Percentiles rank a stretch among this genome's conserved stretches.
Evolutionary conservation across 768 basidiomycete genomes (phyloP).

Genomic region (Auricularia sp.): DNA sequence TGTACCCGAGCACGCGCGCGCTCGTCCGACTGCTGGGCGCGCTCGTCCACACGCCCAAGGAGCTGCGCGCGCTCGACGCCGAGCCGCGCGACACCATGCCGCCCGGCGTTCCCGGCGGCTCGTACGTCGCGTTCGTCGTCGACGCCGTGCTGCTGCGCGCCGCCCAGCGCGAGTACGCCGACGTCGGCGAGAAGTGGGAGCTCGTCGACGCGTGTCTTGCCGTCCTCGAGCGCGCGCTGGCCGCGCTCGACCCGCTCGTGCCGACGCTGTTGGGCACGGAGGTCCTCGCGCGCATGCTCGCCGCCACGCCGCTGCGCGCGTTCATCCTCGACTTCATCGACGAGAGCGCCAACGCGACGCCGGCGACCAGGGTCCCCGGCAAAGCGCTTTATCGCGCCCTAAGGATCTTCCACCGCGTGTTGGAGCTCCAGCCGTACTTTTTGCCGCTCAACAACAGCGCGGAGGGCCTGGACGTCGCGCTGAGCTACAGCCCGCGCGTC

Average conservation of each 20-base stretch:
- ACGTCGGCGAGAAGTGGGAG: slow-evolving; percentile 72
- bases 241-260: slow-evolving; percentile 60
- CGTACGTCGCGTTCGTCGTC: slow-evolving; percentile 78
- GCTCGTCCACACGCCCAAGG: slow-evolving; percentile 75
- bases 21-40: slow-evolving; percentile 77
- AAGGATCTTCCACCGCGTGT: slow-evolving; percentile 66
- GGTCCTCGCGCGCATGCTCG: slow-evolving; percentile 68
- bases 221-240: slow-evolving; percentile 77
- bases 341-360: slow-evolving; percentile 39
- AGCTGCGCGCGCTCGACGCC: slow-evolving; percentile 47
- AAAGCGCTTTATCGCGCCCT: slow-evolving; percentile 72
- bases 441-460: slow-evolving; percentile 49
- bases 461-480: slow-evolving; percentile 52
- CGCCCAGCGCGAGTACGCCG: slow-evolving; percentile 52
- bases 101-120: slow-evolving; percentile 35
- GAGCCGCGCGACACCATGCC: slow-evolving; percentile 67
- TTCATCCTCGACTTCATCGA: slow-evolving; percentile 71
- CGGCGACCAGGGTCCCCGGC: slow-evolving; percentile 19
- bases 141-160: slow-evolving; percentile 63
- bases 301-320: slow-evolving; percentile 59
- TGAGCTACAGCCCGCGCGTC: slow-evolving; percentile 58
- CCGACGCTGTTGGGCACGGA: slow-evolving; percentile 74
- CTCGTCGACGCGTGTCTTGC: slow-evolving; percentile 77
- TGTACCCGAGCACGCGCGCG: slow-evolving; percentile 77
- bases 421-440: slow-evolving; percentile 85